Percentiles rank a stretch among this genome's conserved stretches.
phyloP scores from a whole-genome alignment of 2,329 filamentous ascomycete genomes.

The Echinosphaeria canescens region DNA sequence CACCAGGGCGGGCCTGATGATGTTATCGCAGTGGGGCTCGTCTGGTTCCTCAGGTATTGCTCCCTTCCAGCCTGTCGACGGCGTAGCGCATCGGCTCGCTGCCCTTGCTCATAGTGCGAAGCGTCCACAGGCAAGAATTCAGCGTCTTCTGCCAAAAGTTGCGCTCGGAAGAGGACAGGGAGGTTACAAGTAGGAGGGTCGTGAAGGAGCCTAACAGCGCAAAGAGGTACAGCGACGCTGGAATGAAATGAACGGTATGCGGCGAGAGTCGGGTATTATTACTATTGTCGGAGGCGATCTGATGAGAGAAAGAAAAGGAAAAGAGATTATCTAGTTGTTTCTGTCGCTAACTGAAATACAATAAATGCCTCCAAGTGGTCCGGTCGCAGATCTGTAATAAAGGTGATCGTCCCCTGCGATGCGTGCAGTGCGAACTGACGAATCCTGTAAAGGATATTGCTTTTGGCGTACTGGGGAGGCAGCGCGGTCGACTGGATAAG shows the following conservation, averaged over 20 bases:
- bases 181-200: constrained; percentile 13
- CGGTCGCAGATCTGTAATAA: constrained; percentile 1
- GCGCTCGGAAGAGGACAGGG: constrained; percentile 10
- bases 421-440: constrained; percentile 11
- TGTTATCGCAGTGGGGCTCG: too few species aligned
- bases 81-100: constrained; percentile 14
- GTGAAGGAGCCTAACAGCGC: constrained; percentile 16
- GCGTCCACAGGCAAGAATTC: constrained; percentile 12
- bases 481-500: constrained; percentile 14
- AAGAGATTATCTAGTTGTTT: too few species aligned
- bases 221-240: constrained; percentile 15
- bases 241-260: too few species aligned
- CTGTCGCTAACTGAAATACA: constrained; percentile 5
- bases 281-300: background rate
- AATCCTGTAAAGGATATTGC: constrained; percentile 9
- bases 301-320: too few species aligned
- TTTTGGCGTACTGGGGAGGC: constrained; percentile 10
- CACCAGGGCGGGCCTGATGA: too few species aligned
- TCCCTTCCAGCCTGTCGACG: constrained; percentile 14
- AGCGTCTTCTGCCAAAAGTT: constrained; percentile 12
- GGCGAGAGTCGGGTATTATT: constrained; percentile 2
- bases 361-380: constrained; percentile 8
- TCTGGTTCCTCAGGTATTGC: too few species aligned
- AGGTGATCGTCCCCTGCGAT: constrained; percentile 6
- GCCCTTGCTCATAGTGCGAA: constrained; percentile 14